Evolutionary conservation across 192 early-diverging fungal genomes (phyloP).

Genomic region (Coemansia sp.): DNA sequence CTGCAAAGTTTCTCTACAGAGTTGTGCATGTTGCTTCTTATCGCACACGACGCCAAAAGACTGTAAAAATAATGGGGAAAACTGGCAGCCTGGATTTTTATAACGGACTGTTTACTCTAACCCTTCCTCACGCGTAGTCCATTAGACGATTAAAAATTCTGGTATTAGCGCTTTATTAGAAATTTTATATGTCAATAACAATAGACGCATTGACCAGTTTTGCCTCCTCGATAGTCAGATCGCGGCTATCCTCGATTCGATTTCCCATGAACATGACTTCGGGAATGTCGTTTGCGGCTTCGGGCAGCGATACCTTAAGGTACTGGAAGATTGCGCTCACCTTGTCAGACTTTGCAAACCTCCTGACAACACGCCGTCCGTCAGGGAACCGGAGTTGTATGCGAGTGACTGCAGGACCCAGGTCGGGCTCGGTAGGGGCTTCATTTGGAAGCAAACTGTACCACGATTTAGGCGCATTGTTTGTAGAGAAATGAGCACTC

Average conservation of each 20-base stretch:
- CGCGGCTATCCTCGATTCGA: slow-evolving; percentile 61
- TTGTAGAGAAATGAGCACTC: background rate
- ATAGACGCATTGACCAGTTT: slow-evolving; percentile 62
- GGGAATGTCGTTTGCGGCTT: slow-evolving; percentile 57
- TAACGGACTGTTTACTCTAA: too few relatives aligned
- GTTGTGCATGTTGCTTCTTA: too few relatives aligned
- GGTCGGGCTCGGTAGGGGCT: slow-evolving; percentile 43
- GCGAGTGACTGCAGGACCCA: slow-evolving; percentile 60
- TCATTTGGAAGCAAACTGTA: slow-evolving; percentile 27
- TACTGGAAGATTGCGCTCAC: slow-evolving; percentile 81
- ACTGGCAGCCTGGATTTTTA: too few relatives aligned
- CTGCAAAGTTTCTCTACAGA: too few relatives aligned
- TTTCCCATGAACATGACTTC: slow-evolving; percentile 69
- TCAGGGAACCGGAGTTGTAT: slow-evolving; percentile 83
- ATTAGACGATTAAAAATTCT: background rate
- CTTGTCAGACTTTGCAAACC: slow-evolving; percentile 70
- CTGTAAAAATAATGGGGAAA: too few relatives aligned
- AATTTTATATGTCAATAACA: slow-evolving; percentile 36
- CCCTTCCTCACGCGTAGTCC: too few relatives aligned
- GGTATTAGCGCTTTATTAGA: background rate
- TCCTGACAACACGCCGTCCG: slow-evolving; percentile 72
- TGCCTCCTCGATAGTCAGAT: slow-evolving; percentile 71
- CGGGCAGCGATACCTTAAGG: slow-evolving; percentile 69
- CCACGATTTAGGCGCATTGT: slow-evolving; percentile 19
- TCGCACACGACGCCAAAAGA: too few relatives aligned